Evolutionary conservation across 306 rosid genomes (phyloP).

Genomic region (Chamaecrista fasciculata): DNA sequence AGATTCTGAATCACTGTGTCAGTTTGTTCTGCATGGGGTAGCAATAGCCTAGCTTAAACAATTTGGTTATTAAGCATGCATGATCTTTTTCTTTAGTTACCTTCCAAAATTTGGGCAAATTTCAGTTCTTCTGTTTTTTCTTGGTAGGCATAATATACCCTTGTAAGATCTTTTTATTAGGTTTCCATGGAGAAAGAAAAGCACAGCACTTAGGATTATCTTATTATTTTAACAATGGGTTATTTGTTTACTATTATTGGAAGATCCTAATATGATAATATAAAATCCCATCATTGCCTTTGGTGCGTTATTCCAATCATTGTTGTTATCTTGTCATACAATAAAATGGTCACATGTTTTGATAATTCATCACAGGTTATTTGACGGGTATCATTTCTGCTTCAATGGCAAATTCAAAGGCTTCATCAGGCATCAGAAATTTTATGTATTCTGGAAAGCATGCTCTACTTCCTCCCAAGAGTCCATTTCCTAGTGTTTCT

Average conservation of each 20-base stretch:
- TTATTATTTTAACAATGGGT: constrained; percentile 18
- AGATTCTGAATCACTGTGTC: not conserved
- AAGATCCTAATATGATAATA: not conserved
- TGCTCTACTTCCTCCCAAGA: constrained; percentile 91
- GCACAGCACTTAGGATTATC: not conserved
- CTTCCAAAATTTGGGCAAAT: too few relatives aligned
- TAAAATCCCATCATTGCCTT: not conserved
- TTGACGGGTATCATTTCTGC: constrained; percentile 42
- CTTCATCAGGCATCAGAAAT: constrained; percentile 72
- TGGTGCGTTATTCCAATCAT: constrained; percentile 8
- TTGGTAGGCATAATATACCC: not conserved
- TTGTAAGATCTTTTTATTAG: not conserved
- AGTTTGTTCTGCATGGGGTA: constrained; percentile 13
- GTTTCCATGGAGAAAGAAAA: not conserved
- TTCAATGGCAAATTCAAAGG: constrained; percentile 85
- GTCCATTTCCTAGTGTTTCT: constrained; percentile 89
- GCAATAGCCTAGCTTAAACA: constrained; percentile 15
- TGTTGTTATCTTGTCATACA: constrained; percentile 7
- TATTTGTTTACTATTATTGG: not conserved
- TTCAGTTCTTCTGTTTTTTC: not conserved
- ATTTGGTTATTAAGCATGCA: constrained; percentile 10
- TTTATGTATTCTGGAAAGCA: constrained; percentile 83
- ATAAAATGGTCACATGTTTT: constrained; percentile 3
- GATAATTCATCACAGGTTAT: constrained; percentile 21
- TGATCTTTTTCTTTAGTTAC: too few relatives aligned